Percentiles rank a stretch among this genome's conserved stretches.
Conservation (phyloP, 208 protist genomes). For the Crithidia fasciculata region DNA sequence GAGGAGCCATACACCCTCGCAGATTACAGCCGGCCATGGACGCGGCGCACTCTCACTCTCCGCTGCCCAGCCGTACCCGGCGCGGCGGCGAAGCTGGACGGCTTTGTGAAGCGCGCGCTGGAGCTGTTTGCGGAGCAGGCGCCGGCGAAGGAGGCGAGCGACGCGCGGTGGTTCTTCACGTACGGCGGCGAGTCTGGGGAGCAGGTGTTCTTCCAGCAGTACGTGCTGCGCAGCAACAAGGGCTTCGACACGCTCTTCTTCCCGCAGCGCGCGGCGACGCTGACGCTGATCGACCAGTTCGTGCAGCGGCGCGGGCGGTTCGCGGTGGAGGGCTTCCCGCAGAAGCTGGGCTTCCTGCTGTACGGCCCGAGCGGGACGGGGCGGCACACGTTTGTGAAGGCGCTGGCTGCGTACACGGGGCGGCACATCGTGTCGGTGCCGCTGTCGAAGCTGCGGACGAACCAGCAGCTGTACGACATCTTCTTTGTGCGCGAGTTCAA, state of each 20-base stretch:
- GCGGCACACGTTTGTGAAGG: slow-evolving; percentile 99
- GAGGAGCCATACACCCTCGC: background rate
- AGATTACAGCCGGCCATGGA: slow-evolving; percentile 7
- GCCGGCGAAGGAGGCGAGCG: slow-evolving; percentile 5
- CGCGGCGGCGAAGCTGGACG: slow-evolving; percentile 2
- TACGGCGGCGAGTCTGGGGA: slow-evolving; percentile 24
- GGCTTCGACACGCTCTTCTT: slow-evolving; percentile 91
- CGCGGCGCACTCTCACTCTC: slow-evolving; percentile 10
- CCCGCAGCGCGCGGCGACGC: slow-evolving; percentile 59
- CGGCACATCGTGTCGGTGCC: slow-evolving; percentile 84
- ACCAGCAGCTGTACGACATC: slow-evolving; percentile 91
- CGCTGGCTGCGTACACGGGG: slow-evolving; percentile 99
- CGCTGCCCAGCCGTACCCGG: slow-evolving; percentile 10
- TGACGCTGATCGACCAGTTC: slow-evolving; percentile 87
- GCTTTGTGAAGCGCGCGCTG: slow-evolving; percentile 29
- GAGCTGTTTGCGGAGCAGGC: slow-evolving; percentile 26
- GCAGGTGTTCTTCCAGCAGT: slow-evolving; percentile 65
- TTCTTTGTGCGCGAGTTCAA: slow-evolving; percentile 80
- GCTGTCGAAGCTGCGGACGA: slow-evolving; percentile 75
- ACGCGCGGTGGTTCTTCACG: slow-evolving; percentile 19
- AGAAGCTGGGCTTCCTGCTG: slow-evolving; percentile 98
- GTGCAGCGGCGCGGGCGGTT: slow-evolving; percentile 73
- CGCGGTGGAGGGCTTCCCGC: slow-evolving; percentile 82
- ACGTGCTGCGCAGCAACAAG: slow-evolving; percentile 75
- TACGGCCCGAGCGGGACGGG: slow-evolving; percentile 97